These are phyloP conservation scores for Ophiostoma australiae DNA, from an alignment of 2,329 filamentous ascomycete genomes.

Conservation along the genomic window DNA sequence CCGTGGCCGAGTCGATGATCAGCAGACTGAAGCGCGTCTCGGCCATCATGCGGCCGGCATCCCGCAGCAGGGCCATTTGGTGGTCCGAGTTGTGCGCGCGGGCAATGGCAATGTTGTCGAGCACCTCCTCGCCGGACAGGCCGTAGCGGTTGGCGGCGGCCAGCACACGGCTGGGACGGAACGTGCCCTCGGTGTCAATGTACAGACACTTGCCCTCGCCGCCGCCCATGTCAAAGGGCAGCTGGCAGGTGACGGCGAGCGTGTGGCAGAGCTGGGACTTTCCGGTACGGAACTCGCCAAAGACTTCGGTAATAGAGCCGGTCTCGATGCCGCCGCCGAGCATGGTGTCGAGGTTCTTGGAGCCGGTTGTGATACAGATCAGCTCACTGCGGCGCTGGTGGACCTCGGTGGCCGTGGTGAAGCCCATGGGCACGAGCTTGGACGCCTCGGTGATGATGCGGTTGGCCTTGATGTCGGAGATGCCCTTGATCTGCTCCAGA, in stretches of 20 bases:
- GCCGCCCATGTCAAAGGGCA: constrained; percentile 98
- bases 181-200: constrained; percentile 97
- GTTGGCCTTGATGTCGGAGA: constrained; percentile 91
- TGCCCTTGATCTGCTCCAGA: constrained; percentile 93
- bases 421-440: constrained; percentile 96
- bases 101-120: constrained; percentile 97
- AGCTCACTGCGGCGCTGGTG: constrained; percentile 93
- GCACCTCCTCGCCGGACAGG: constrained; percentile 89
- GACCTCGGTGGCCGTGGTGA: constrained; percentile 98
- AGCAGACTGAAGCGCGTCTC: constrained; percentile 96
- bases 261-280: constrained; percentile 99
- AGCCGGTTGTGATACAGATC: constrained; percentile 96
- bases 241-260: constrained; percentile 93
- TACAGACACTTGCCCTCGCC: constrained; percentile 98
- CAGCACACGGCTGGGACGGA: constrained; percentile 83
- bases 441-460: constrained; percentile 90
- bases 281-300: constrained; percentile 95
- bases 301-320: constrained; percentile 95
- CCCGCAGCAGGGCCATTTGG: constrained; percentile 88
- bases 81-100: constrained; percentile 98
- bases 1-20: constrained; percentile 92
- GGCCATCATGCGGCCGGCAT: constrained; percentile 98
- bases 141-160: constrained; percentile 93
- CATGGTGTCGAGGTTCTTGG: constrained; percentile 92
- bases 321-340: constrained; percentile 94